Percentiles rank a stretch among this genome's conserved stretches.
Evolutionary conservation across 2,329 filamentous ascomycete genomes (phyloP).

Genomic region (Xylogone sp.): DNA sequence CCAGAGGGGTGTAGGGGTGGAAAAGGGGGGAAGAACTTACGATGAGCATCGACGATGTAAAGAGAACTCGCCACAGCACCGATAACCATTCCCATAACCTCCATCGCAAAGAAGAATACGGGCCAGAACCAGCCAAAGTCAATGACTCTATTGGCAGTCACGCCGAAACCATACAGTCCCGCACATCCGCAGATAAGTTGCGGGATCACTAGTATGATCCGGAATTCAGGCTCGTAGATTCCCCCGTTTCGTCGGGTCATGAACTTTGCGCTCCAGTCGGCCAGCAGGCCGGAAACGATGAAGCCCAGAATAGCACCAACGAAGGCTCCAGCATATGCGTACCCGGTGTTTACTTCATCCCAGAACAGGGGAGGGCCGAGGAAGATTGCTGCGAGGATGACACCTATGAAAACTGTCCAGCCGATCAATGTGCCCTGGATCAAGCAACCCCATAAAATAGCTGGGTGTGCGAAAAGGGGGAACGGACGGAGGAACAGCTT

Average conservation of each 20-base stretch:
- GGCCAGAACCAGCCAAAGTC: constrained; percentile 63
- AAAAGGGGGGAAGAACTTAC: constrained; percentile 45
- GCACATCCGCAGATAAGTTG: constrained; percentile 74
- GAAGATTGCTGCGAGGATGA: constrained; percentile 79
- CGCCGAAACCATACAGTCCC: constrained; percentile 81
- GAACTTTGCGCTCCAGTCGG: constrained; percentile 67
- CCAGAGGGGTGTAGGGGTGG: too few species aligned
- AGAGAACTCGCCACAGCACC: constrained; percentile 81
- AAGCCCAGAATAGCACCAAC: constrained; percentile 79
- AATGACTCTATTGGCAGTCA: constrained; percentile 60
- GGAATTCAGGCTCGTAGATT: constrained; percentile 88
- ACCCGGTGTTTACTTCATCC: constrained; percentile 76
- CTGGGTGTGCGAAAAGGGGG: constrained; percentile 78
- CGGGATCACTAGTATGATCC: constrained; percentile 76
- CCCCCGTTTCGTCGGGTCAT: constrained; percentile 75
- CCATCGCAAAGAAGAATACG: constrained; percentile 76
- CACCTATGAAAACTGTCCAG: constrained; percentile 91
- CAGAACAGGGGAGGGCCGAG: constrained; percentile 79
- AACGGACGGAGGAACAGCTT: constrained; percentile 69
- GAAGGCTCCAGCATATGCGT: constrained; percentile 82
- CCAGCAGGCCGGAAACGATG: constrained; percentile 65
- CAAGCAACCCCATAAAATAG: constrained; percentile 74
- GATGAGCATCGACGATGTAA: constrained; percentile 91
- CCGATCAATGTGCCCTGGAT: constrained; percentile 89
- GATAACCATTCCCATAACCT: constrained; percentile 88